Evolutionary conservation across 129 eudicot species (phyloP).

Genomic region (Lonicera japonica): DNA sequence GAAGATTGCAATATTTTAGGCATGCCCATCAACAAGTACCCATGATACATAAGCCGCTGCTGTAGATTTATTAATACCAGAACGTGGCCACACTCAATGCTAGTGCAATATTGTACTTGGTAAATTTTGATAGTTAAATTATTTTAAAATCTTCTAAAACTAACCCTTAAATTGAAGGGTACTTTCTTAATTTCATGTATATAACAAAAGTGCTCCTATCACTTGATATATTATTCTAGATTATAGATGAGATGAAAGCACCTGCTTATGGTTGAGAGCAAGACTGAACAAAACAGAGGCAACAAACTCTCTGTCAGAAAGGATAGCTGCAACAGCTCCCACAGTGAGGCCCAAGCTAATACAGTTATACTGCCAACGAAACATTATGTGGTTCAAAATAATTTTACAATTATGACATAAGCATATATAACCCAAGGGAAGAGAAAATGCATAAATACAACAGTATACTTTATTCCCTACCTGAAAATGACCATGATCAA

Average conservation of each 20-base stretch:
- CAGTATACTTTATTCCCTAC: conserved; percentile 19
- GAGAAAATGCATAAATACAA: neutral
- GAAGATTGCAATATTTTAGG: too few relatives aligned
- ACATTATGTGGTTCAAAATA: neutral
- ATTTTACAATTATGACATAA: too few relatives aligned
- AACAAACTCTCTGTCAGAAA: conserved; percentile 43
- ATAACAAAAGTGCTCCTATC: too few relatives aligned
- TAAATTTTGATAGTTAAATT: too few relatives aligned
- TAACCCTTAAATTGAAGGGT: too few relatives aligned
- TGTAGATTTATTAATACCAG: neutral
- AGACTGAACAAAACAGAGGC: conserved; percentile 45
- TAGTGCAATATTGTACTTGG: too few relatives aligned
- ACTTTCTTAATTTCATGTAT: too few relatives aligned
- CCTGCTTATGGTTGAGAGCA: conserved; percentile 69
- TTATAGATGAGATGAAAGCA: conserved; percentile 7
- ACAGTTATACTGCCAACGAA: conserved; percentile 59
- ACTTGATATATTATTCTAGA: too few relatives aligned
- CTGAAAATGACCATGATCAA: conserved; percentile 99
- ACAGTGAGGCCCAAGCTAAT: conserved; percentile 77
- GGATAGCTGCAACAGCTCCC: conserved; percentile 54
- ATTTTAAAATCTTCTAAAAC: too few relatives aligned
- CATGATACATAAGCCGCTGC: neutral
- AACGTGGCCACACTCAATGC: too few relatives aligned
- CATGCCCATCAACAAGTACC: neutral
- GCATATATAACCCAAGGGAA: conserved; percentile 1